Base-by-base conservation (phyloP, 2,329 filamentous ascomycete species). In the Hypoxylon sp. region DNA sequence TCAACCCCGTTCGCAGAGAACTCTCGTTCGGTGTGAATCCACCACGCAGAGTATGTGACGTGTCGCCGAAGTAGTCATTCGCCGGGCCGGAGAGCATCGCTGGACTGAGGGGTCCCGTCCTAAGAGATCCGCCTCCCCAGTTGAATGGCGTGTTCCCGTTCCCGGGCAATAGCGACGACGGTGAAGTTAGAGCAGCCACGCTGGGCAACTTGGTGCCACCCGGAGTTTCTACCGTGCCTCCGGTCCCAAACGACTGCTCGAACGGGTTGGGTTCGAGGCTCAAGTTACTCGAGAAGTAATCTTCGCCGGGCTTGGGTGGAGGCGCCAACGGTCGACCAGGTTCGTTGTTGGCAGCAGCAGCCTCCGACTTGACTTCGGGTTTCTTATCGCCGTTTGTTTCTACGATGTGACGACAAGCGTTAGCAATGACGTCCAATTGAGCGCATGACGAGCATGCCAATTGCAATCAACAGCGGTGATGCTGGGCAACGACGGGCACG, bases 11-110 rank as follows among this genome's bases (percentile, higher is more conserved):
- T 65, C 96, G 87, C 54, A 98, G 82, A 2, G 93, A 96, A 6
- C 95, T 98, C 80, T 99, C 96, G 87, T 97, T 97, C 0, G 95
- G 95, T 3, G 96, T 98, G 75, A 97, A 97, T 56, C 92, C 92
- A 72, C 93, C 89, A 70, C 92, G 88, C 68, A 97, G 84, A 64
- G 87, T 91, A 75, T 90, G 88, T 16, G 76, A 77, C 54, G 89
- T 90, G 74, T 97, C 93, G 71, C 87, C 87, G 76, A 97, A 97
- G 80, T 97, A 98, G 77, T 97, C 93, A 77, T 87, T 91, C 36
- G 86, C 81, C 36, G 91, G 96, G 22, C 93, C 96, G 48, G 93
- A 93, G 59, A 99, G 89, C 94, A 99, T 98, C 69, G 95, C 96
- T 81, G 96, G 96, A 79, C 96, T 98, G 71, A 99, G 81, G 42